These are phyloP conservation scores for Colletotrichum chrysophilum DNA, from an alignment of 2,329 filamentous ascomycete genomes.

Conservation along the genomic window DNA sequence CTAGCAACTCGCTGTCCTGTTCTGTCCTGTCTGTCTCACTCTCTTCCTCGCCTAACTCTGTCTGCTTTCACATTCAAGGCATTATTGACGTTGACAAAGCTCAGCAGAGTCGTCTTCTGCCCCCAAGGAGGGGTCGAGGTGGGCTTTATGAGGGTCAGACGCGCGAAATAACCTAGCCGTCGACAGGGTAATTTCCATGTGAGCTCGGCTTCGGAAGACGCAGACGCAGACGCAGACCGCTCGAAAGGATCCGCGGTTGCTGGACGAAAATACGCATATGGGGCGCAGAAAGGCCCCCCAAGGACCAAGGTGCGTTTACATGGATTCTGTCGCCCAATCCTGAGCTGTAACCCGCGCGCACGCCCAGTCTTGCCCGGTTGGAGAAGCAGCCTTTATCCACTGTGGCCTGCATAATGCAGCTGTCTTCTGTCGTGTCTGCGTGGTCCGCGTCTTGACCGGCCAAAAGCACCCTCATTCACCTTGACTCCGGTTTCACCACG, in stretches of 20 bases:
- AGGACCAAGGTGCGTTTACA: background rate
- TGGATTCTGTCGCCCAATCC: constrained; percentile 9
- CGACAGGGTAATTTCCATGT: background rate
- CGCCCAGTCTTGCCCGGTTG: background rate
- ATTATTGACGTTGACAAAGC: background rate
- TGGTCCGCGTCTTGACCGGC: background rate
- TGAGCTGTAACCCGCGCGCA: background rate
- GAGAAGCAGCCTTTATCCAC: constrained; percentile 6
- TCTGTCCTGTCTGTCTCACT: background rate
- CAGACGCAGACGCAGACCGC: background rate
- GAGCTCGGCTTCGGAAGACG: background rate
- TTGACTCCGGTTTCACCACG: background rate
- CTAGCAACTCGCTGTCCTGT: background rate
- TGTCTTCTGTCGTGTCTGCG: constrained; percentile 1
- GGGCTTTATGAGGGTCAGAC: background rate
- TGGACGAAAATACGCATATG: background rate
- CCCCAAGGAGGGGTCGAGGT: background rate
- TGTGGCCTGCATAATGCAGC: constrained; percentile 16
- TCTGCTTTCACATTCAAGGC: constrained; percentile 12
- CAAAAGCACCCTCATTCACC: background rate
- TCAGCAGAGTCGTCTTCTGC: background rate
- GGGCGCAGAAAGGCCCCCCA: background rate
- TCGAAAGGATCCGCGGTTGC: constrained; percentile 1
- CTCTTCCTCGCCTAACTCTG: background rate
- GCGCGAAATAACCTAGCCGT: background rate